Evolutionary conservation across 2,329 filamentous ascomycete genomes (phyloP).

Genomic region (Piedraia hortae): DNA sequence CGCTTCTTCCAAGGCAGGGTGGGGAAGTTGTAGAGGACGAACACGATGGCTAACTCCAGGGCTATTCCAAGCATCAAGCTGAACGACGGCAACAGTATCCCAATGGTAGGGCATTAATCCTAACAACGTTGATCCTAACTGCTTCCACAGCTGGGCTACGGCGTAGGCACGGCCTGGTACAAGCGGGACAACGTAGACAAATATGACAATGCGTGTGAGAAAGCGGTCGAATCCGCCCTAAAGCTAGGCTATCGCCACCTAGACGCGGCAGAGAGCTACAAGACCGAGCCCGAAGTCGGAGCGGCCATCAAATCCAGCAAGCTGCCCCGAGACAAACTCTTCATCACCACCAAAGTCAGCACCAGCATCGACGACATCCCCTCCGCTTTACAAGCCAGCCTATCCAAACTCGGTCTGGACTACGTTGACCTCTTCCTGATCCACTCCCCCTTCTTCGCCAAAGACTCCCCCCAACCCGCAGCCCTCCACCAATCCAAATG

Average conservation of each 20-base stretch:
- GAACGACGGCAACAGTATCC: slow-evolving; percentile 47
- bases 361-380: slow-evolving; percentile 27
- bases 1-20: neutral
- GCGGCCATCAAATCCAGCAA: slow-evolving; percentile 18
- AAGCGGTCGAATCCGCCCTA: slow-evolving; percentile 33
- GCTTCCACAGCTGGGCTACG: slow-evolving; percentile 33
- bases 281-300: slow-evolving; percentile 23
- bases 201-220: slow-evolving; percentile 29
- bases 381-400: slow-evolving; percentile 24
- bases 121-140: slow-evolving; percentile 1
- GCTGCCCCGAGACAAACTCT: slow-evolving; percentile 20
- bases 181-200: slow-evolving; percentile 21
- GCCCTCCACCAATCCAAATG: slow-evolving; percentile 31
- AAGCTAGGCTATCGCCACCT: slow-evolving; percentile 43
- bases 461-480: slow-evolving; percentile 23
- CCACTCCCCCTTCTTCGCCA: slow-evolving; percentile 31
- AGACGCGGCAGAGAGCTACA: slow-evolving; percentile 41
- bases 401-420: slow-evolving; percentile 31
- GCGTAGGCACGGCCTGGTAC: slow-evolving; percentile 27
- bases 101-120: slow-evolving; percentile 26
- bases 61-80: slow-evolving; percentile 36
- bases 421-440: slow-evolving; percentile 39
- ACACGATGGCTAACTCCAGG: slow-evolving; percentile 9
- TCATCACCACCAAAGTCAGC: slow-evolving; percentile 28
- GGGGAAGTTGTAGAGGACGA: neutral